These are phyloP conservation scores for Wickerhamiella qilinensis DNA, from an alignment of 805 yeast genomes.

Conservation along the genomic window DNA sequence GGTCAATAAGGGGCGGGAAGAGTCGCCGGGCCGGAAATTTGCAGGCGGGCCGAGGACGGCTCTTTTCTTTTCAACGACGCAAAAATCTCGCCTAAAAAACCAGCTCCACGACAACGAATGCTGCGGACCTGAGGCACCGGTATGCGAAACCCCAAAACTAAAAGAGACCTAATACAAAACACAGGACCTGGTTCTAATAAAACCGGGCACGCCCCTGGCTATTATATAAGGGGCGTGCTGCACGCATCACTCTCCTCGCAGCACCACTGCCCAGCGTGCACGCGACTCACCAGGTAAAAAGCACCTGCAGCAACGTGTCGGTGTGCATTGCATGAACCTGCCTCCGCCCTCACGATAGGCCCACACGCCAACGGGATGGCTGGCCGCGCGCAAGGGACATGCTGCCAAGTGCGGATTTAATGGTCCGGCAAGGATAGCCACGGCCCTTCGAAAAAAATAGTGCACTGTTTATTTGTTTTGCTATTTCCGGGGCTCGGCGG, in stretches of 20 bases:
- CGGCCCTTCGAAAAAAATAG: too few species aligned
- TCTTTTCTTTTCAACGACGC: too few species aligned
- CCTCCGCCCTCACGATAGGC: background rate
- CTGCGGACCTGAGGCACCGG: background rate
- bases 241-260: background rate
- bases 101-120: too few species aligned
- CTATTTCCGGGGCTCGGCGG: too few species aligned
- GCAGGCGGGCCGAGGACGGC: background rate
- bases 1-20: background rate
- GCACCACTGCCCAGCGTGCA: background rate
- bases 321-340: conserved; percentile 83
- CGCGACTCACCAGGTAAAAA: background rate
- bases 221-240: background rate
- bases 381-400: background rate
- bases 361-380: background rate
- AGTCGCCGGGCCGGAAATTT: background rate
- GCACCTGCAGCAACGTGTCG: conserved; percentile 21
- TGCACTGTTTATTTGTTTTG: too few species aligned
- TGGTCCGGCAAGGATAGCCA: too few species aligned
- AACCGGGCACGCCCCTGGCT: background rate
- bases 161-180: background rate
- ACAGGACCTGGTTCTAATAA: background rate
- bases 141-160: background rate
- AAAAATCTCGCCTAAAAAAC: too few species aligned
- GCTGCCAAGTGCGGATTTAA: too few species aligned